A percentile compares a stretch with the other conserved stretches of the same genome.
Conservation (phyloP, 768 basidiomycete species). For the Mycena leptocephala region DNA sequence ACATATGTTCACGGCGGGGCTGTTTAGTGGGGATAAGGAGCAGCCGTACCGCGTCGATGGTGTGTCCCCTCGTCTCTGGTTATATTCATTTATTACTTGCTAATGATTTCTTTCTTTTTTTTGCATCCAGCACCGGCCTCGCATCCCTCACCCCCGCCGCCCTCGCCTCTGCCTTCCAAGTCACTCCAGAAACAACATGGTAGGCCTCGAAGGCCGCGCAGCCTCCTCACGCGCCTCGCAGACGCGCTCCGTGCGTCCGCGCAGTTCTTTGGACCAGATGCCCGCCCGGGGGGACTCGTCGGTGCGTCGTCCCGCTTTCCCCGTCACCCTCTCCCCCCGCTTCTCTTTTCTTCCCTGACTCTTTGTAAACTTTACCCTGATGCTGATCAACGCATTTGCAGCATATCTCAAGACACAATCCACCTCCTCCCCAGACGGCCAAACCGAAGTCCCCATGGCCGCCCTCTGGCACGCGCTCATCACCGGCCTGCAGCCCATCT, state of each 20-base stretch:
- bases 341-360: background rate
- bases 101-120: background rate
- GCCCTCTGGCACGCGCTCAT: constrained; percentile 89
- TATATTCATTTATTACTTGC: constrained; percentile 33
- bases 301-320: constrained; percentile 59
- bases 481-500: constrained; percentile 88
- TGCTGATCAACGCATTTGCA: constrained; percentile 41
- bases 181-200: constrained; percentile 87
- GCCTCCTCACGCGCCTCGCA: constrained; percentile 83
- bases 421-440: constrained; percentile 49
- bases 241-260: constrained; percentile 78
- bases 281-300: constrained; percentile 87
- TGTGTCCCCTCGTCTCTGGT: too few relatives aligned
- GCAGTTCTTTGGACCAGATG: constrained; percentile 80
- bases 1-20: constrained; percentile 89
- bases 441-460: constrained; percentile 71
- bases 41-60: constrained; percentile 88
- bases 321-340: background rate
- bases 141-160: constrained; percentile 72
- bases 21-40: constrained; percentile 79
- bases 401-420: constrained; percentile 81
- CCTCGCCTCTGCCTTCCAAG: constrained; percentile 85
- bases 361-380: background rate
- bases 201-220: constrained; percentile 91
- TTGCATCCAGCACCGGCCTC: too few relatives aligned